Evolutionary conservation across 495 filamentous ascomycete species (phyloP).

Genomic region (Aeminium ludgeri): DNA sequence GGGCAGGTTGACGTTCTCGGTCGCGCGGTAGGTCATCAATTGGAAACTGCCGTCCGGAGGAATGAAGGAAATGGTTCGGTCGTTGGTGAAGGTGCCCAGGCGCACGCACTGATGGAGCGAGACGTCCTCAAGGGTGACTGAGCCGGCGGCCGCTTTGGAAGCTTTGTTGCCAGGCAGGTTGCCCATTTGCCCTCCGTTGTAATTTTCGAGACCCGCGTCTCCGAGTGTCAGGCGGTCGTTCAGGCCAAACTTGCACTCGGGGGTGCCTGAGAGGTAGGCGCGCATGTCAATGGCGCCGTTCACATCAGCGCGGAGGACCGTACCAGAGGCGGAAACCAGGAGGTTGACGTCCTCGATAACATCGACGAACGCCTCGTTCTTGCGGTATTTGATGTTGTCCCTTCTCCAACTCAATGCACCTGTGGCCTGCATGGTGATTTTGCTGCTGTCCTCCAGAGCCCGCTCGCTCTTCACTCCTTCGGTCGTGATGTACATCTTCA

Average conservation of each 20-base stretch:
- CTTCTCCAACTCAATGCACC: slow-evolving; percentile 94
- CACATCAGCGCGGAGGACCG: slow-evolving; percentile 90
- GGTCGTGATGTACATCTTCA: slow-evolving; percentile 99
- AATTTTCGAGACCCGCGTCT: slow-evolving; percentile 35
- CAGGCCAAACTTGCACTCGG: slow-evolving; percentile 97
- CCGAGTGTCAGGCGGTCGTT: slow-evolving; percentile 92
- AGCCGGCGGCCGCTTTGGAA: slow-evolving; percentile 86
- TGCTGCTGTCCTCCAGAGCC: slow-evolving; percentile 77
- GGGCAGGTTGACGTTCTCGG: slow-evolving; percentile 95
- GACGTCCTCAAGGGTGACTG: slow-evolving; percentile 92
- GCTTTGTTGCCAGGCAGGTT: slow-evolving; percentile 63
- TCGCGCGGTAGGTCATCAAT: slow-evolving; percentile 98
- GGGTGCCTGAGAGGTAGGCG: slow-evolving; percentile 88
- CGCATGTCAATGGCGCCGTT: slow-evolving; percentile 98
- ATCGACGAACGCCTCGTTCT: slow-evolving; percentile 98
- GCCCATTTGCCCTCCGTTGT: slow-evolving; percentile 44
- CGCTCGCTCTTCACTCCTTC: slow-evolving; percentile 96
- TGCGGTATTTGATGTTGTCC: slow-evolving; percentile 94
- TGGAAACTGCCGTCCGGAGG: slow-evolving; percentile 98
- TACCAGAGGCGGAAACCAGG: slow-evolving; percentile 90
- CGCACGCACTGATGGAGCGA: slow-evolving; percentile 99
- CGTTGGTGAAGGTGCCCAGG: slow-evolving; percentile 88
- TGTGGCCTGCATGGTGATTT: slow-evolving; percentile 98
- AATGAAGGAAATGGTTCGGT: slow-evolving; percentile 94
- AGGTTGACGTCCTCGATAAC: slow-evolving; percentile 99